phyloP scores from a whole-genome alignment of 495 filamentous ascomycete species.

The Annulohypoxylon nitens region DNA sequence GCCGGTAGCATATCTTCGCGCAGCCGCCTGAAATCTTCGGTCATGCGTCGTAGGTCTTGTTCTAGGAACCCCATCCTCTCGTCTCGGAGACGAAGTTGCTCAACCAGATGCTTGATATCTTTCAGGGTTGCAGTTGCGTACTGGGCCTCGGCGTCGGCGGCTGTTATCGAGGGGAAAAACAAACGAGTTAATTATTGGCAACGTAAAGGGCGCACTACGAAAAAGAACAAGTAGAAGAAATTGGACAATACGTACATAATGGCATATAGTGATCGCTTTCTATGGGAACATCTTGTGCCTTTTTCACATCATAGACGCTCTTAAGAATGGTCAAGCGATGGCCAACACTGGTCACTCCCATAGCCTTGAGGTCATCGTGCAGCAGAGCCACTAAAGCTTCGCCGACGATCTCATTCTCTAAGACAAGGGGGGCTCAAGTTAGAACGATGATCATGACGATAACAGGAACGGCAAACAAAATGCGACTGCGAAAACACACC shows the following conservation, averaged over 20 bases:
- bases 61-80: constrained; percentile 86
- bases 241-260: constrained; percentile 73
- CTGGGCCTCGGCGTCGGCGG: constrained; percentile 87
- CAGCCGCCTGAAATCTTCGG: constrained; percentile 85
- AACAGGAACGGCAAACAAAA: constrained; percentile 2
- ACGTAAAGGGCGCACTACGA: constrained; percentile 20
- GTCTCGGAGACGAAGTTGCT: constrained; percentile 86
- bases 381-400: constrained; percentile 89
- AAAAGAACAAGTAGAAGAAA: neutral
- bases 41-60: constrained; percentile 80
- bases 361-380: constrained; percentile 93
- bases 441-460: constrained; percentile 47
- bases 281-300: constrained; percentile 88
- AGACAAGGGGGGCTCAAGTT: constrained; percentile 38
- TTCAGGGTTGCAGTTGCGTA: constrained; percentile 90
- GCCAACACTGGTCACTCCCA: constrained; percentile 91
- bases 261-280: constrained; percentile 96
- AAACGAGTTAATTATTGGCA: constrained; percentile 42
- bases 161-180: constrained; percentile 57
- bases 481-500: constrained; percentile 64
- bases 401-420: constrained; percentile 94
- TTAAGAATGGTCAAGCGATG: constrained; percentile 96
- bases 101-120: constrained; percentile 88
- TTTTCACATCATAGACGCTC: constrained; percentile 93
- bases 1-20: constrained; percentile 92